These are phyloP conservation scores for Alternaria gaisen DNA, from an alignment of 2,329 filamentous ascomycete genomes.

Conservation along the genomic window DNA sequence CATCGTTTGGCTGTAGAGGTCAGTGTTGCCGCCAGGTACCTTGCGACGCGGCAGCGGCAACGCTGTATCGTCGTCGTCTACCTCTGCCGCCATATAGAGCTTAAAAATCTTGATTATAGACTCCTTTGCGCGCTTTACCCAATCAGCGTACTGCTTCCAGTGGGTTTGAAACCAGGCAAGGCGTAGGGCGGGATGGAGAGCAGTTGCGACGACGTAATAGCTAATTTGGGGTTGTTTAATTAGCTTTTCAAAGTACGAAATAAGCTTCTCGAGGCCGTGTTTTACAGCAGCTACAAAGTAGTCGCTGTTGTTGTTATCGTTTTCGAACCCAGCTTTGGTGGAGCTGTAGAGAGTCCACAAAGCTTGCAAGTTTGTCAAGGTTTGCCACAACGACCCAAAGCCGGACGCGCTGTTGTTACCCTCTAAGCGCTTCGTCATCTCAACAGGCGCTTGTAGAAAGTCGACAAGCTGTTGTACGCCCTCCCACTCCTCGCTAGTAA, in stretches of 20 bases:
- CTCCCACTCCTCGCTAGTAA: slow-evolving; percentile 12
- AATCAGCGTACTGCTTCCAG: too few species aligned
- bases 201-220: too few species aligned
- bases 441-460: slow-evolving; percentile 7
- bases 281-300: neutral
- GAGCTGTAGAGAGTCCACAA: neutral
- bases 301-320: neutral
- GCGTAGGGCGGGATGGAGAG: too few species aligned
- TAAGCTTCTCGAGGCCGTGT: neutral
- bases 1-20: slow-evolving; percentile 9
- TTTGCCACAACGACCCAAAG: slow-evolving; percentile 16
- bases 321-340: neutral
- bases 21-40: neutral
- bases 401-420: slow-evolving; percentile 13
- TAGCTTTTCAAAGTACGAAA: neutral
- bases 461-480: slow-evolving; percentile 9
- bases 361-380: slow-evolving; percentile 1
- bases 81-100: neutral
- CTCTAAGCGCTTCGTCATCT: slow-evolving; percentile 12
- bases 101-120: too few species aligned
- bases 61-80: neutral
- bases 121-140: too few species aligned
- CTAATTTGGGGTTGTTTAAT: slow-evolving; percentile 4
- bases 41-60: neutral
- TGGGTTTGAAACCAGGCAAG: too few species aligned